Conservation (phyloP, 2,329 filamentous ascomycete species). For the Hymenoscyphus fraxineus region DNA sequence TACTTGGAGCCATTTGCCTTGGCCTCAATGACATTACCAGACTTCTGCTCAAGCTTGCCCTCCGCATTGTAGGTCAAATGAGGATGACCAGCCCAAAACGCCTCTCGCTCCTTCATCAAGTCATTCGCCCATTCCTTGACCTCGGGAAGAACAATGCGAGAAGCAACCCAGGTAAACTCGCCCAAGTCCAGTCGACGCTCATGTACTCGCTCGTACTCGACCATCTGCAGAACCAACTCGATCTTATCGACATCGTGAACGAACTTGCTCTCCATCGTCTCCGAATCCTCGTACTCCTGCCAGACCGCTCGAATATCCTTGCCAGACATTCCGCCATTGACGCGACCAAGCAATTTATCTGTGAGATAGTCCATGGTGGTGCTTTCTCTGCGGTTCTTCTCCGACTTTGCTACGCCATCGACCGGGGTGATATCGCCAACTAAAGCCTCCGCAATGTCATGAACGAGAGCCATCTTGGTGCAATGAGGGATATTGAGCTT, state of each 20-base stretch:
- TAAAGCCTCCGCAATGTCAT: conserved; percentile 95
- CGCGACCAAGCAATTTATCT: conserved; percentile 64
- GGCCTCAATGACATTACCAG: conserved; percentile 21
- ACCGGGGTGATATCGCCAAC: conserved; percentile 97
- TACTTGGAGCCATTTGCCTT: conserved; percentile 1
- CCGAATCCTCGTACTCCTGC: conserved; percentile 90
- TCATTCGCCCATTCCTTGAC: conserved; percentile 76
- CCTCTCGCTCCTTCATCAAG: conserved; percentile 70
- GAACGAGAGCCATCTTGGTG: conserved; percentile 91
- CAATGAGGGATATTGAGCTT: conserved; percentile 76
- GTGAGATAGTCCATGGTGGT: conserved; percentile 89
- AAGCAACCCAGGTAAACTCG: conserved; percentile 81
- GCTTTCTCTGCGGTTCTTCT: conserved; percentile 84
- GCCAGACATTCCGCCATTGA: conserved; percentile 67
- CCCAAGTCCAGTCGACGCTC: conserved; percentile 68
- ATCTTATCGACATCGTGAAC: conserved; percentile 98
- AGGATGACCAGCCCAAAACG: conserved; percentile 58
- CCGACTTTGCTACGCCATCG: conserved; percentile 76
- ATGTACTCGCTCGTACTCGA: conserved; percentile 83
- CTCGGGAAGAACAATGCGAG: conserved; percentile 69
- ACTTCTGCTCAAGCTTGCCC: conserved; percentile 12
- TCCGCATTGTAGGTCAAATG: conserved; percentile 29
- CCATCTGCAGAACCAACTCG: conserved; percentile 89
- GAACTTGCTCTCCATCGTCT: conserved; percentile 80
- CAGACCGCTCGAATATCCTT: conserved; percentile 74